Base-by-base conservation (phyloP, 2,329 filamentous ascomycete species). In the Colletotrichum euphorbiae region DNA sequence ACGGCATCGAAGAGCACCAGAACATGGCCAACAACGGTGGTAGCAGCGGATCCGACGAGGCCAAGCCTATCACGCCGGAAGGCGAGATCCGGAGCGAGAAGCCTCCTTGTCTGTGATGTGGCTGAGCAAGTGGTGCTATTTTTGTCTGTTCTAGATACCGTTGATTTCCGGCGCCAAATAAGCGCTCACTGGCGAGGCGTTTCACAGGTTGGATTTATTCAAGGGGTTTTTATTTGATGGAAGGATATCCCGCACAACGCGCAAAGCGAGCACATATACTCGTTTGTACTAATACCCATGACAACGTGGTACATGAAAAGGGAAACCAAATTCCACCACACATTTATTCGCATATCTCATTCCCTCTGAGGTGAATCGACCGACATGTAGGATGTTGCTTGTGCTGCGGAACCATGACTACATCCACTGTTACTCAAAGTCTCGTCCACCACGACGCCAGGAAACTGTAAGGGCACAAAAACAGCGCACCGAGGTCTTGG, bases 1-100 rank as follows among this genome's bases (percentile, higher is more conserved):
- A 94, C 77, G 92, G 91, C 69, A 92, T 93, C 72, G 83, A 84
- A 68, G 87, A 90, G 77, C 91, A 94, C 77, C 80, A 81, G 65
- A 74, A 75, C 69, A 79, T 82, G 77, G 76, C 77, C 57, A 70
- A 71, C 50, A 69, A 71, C 43, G 58, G 69, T 43, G 62, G 56
- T 19, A 68, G 59, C 67, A 69, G 52, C 38, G 59, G 63, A 24
- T 70, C 63, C 24, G 67, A 69, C 15, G 65, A 13, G 69, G 73
- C 3, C 52, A 62, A 62, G 51, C 63, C 60, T 21, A 63, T 38
- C 13, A 69, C 65, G 13, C 65, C 52, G 12, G 52, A 65, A 5
- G 68, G 59, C 7, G 63, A 70, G 48, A 31, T 31, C 24, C 66
- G 19, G 68, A 69, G 60, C 43, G 70, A 70, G 48, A 71, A 71